A percentile compares a stretch with the other conserved stretches of the same genome.
Evolutionary conservation across 495 filamentous ascomycete species (phyloP).

Genomic region (Penicillium waksmanii): DNA sequence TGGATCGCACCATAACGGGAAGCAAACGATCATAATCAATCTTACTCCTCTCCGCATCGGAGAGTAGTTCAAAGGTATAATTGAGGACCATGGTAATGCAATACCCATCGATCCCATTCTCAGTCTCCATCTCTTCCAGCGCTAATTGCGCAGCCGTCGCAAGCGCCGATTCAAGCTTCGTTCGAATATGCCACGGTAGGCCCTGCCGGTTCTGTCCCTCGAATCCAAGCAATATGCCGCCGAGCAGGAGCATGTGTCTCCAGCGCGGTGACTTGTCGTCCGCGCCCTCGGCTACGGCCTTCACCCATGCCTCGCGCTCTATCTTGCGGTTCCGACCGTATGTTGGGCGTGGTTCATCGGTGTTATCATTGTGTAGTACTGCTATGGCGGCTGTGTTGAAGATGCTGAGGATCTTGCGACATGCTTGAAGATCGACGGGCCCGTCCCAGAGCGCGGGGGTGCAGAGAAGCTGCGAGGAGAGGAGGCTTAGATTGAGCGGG

Average conservation of each 20-base stretch:
- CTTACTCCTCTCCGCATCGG: slow-evolving; percentile 55
- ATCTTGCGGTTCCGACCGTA: slow-evolving; percentile 50
- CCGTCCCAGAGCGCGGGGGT: slow-evolving; percentile 86
- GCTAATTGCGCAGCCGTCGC: slow-evolving; percentile 80
- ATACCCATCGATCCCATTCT: slow-evolving; percentile 59
- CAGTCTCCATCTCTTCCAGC: slow-evolving; percentile 55
- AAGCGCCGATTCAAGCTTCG: slow-evolving; percentile 76
- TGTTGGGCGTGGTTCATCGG: slow-evolving; percentile 41
- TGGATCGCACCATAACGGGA: slow-evolving; percentile 67
- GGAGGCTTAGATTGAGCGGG: slow-evolving; percentile 84
- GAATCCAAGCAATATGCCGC: slow-evolving; percentile 81
- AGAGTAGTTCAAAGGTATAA: slow-evolving; percentile 76
- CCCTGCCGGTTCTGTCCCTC: slow-evolving; percentile 67
- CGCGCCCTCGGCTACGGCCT: slow-evolving; percentile 79
- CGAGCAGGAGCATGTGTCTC: slow-evolving; percentile 83
- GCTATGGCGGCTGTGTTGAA: slow-evolving; percentile 82
- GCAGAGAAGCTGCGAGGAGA: slow-evolving; percentile 86
- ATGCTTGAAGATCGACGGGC: slow-evolving; percentile 70
- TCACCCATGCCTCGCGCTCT: slow-evolving; percentile 77
- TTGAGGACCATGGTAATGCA: slow-evolving; percentile 75
- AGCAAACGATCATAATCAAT: slow-evolving; percentile 79
- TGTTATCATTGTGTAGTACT: slow-evolving; percentile 60
- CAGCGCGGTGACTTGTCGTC: slow-evolving; percentile 84
- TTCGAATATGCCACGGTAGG: slow-evolving; percentile 63
- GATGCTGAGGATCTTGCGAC: slow-evolving; percentile 78